A percentile compares a stretch with the other conserved stretches of the same genome.
phyloP scores from a whole-genome alignment of 495 filamentous ascomycete species.

The Aspergillus affinis region DNA sequence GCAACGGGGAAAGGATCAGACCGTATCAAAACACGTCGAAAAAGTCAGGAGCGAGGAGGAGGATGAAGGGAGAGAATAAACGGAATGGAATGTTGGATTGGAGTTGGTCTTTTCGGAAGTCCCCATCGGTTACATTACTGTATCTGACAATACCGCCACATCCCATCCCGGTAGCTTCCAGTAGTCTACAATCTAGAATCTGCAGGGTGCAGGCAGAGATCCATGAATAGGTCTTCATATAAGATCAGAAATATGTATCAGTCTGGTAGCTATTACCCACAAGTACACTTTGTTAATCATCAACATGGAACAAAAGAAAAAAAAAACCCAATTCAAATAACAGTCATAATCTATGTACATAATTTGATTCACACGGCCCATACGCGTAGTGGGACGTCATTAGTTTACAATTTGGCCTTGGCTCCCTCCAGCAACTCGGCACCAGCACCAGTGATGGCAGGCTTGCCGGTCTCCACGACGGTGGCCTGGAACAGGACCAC shows the following conservation, averaged over 20 bases:
- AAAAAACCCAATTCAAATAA: slow-evolving; percentile 9
- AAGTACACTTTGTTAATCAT: background rate
- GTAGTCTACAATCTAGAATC: too few species aligned
- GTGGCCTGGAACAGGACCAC: slow-evolving; percentile 89
- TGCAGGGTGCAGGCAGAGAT: too few species aligned
- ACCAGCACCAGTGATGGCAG: slow-evolving; percentile 83
- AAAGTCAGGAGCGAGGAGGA: background rate
- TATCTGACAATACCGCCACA: slow-evolving; percentile 1
- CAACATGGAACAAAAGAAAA: slow-evolving; percentile 9
- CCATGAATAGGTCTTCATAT: too few species aligned
- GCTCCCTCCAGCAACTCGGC: slow-evolving; percentile 70
- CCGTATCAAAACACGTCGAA: too few species aligned
- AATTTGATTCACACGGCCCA: slow-evolving; percentile 14
- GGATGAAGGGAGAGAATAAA: background rate
- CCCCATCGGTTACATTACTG: background rate
- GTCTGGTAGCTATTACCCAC: background rate
- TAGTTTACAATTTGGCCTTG: slow-evolving; percentile 61
- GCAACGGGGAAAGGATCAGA: background rate
- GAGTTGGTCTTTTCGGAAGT: background rate
- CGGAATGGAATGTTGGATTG: background rate
- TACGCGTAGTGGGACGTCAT: background rate
- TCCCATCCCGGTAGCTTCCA: too few species aligned
- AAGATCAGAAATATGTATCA: background rate
- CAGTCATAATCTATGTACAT: slow-evolving; percentile 24
- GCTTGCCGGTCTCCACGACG: slow-evolving; percentile 95